Base-by-base conservation (phyloP, 805 yeast species). In the Starmerella gropengiesseri region DNA sequence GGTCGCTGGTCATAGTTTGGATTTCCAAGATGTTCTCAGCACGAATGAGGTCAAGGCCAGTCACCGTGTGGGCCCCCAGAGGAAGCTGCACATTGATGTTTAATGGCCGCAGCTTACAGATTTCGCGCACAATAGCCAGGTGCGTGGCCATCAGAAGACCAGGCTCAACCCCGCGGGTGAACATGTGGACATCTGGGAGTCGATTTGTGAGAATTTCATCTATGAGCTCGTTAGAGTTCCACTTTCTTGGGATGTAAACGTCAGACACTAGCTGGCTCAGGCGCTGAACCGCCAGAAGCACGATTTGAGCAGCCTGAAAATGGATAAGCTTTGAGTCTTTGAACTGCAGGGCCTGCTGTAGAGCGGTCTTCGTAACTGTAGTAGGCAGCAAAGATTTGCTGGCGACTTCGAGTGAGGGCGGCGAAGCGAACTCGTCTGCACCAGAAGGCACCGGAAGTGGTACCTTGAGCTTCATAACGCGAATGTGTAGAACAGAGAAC, bases 271-370 rank as follows among this genome's bases (percentile, higher is more conserved):
- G 60, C 3, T 52, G 49, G 7, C 65, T 58, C n/a, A 79, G 62
- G 55, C 82, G 81, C 41, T 66, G 64, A 44, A 84, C 61, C 1
- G 71, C 62, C 28, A 70, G 67, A 18, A 71, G 59, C 2, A 85
- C 58, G 14, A 84, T 49, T 53, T 81, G 86, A 22, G 77, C 63
- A 0, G 78, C 69, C 22, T 81, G 63, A 52, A 81, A 94, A 43
- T 69, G 71, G 14, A 85, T 66, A 13, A 86, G 58, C 2, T 63
- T 56, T 2, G 62, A 53, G 1, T 73, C 73, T 14, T 69, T 63
- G 35, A 69, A 47, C 20, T 41, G 69, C 27, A 89, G 59, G 44
- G 81, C 71, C 48, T 76, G 79, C 1, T 70, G 64, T 37, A 87
- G 60, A 0, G 80, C 66, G 2, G 68, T 44, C 50, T 75, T 73